phyloP scores from a whole-genome alignment of 2,329 filamentous ascomycete genomes.

The Sphaceloma murrayae region DNA sequence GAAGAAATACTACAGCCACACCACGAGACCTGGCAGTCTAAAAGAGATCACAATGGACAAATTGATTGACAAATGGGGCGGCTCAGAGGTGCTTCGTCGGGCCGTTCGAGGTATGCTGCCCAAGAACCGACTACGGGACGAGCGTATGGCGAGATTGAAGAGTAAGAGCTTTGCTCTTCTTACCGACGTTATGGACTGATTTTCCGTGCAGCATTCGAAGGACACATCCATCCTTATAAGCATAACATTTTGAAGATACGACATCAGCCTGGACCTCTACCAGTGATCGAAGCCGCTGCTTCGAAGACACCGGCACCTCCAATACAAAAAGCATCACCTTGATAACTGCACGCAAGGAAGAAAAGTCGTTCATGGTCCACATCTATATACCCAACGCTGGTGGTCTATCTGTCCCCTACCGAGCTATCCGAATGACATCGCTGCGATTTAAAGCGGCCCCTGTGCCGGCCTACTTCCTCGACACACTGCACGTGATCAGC shows the following conservation, averaged over 20 bases:
- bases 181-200: conserved; percentile 6
- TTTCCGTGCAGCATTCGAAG: conserved; percentile 63
- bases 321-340: too few relatives aligned
- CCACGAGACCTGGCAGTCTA: conserved; percentile 77
- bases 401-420: background rate
- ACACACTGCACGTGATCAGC: conserved; percentile 86
- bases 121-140: conserved; percentile 87
- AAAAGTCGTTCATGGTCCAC: background rate
- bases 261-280: conserved; percentile 20
- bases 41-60: conserved; percentile 88
- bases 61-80: conserved; percentile 89
- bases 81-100: conserved; percentile 79
- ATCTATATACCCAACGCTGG: background rate
- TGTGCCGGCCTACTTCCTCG: conserved; percentile 38
- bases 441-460: background rate
- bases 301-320: too few relatives aligned
- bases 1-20: conserved; percentile 94
- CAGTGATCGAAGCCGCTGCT: background rate
- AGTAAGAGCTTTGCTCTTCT: conserved; percentile 36
- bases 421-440: too few relatives aligned
- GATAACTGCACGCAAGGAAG: too few relatives aligned
- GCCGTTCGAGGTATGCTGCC: conserved; percentile 96
- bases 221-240: conserved; percentile 83
- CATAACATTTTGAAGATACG: conserved; percentile 63
- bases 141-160: conserved; percentile 79